Percentiles rank a stretch among this genome's conserved stretches.
Conservation (phyloP, 768 basidiomycete species). For the Cystofilobasidium bisporidii region DNA sequence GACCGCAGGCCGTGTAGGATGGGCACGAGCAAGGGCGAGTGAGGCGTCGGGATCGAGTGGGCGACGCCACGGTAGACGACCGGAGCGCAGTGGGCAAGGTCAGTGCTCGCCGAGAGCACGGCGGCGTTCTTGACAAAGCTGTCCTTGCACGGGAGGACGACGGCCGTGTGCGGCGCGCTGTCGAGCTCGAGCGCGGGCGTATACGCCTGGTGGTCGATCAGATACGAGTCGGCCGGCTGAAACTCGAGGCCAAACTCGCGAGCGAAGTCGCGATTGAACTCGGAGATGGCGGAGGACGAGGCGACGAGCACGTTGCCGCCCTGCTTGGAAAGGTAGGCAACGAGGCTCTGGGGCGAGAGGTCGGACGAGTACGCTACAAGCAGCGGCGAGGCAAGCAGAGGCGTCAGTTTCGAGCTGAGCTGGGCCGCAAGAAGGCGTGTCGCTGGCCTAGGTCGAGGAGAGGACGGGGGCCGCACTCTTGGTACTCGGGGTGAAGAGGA, state of each 20-base stretch:
- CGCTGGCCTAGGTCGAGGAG: too few species aligned
- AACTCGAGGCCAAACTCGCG: slow-evolving; percentile 86
- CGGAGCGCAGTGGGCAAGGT: neutral
- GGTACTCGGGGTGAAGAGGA: slow-evolving; percentile 72
- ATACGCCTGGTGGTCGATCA: slow-evolving; percentile 76
- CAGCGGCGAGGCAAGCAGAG: slow-evolving; percentile 5
- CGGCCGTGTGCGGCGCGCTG: slow-evolving; percentile 24
- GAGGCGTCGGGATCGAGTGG: slow-evolving; percentile 30
- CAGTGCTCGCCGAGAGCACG: slow-evolving; percentile 25
- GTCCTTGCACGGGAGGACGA: slow-evolving; percentile 44
- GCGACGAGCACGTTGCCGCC: slow-evolving; percentile 71
- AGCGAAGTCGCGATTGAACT: slow-evolving; percentile 68
- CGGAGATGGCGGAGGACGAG: slow-evolving; percentile 50
- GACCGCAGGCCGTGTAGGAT: slow-evolving; percentile 61
- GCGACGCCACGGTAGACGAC: slow-evolving; percentile 28
- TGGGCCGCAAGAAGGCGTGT: neutral
- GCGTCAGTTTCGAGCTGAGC: neutral
- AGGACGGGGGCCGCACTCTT: slow-evolving; percentile 55
- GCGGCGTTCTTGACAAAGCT: slow-evolving; percentile 51
- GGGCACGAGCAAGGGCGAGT: slow-evolving; percentile 61
- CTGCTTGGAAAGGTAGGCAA: slow-evolving; percentile 49
- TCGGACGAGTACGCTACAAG: slow-evolving; percentile 57
- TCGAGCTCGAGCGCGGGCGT: slow-evolving; percentile 48
- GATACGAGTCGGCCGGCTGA: slow-evolving; percentile 69
- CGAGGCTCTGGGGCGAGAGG: slow-evolving; percentile 69